Conservation (phyloP, 148 eudicot species). For the Heliosperma pusillum region DNA sequence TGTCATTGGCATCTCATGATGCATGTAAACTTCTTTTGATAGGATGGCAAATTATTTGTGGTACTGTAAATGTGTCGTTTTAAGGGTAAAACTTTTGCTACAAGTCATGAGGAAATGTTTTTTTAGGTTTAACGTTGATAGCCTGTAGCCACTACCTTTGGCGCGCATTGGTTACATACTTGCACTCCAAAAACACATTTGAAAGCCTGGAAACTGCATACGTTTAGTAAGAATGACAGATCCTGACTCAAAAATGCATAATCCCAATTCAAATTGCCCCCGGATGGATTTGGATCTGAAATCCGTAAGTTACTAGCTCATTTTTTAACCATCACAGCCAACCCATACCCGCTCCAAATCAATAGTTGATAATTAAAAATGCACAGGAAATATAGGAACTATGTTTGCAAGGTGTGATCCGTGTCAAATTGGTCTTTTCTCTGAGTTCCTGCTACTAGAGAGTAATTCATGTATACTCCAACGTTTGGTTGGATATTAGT, state of each 20-base stretch:
- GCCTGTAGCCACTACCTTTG: neutral
- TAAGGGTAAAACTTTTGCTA: neutral
- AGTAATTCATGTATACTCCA: too few relatives aligned
- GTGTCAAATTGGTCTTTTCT: neutral
- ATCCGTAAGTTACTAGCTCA: neutral
- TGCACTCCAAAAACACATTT: neutral
- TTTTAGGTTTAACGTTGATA: neutral
- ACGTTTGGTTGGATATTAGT: neutral
- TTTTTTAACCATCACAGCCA: neutral
- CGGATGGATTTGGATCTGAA: neutral
- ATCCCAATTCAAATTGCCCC: neutral
- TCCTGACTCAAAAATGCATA: neutral
- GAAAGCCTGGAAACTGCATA: neutral
- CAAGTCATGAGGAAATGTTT: neutral
- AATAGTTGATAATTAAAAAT: neutral
- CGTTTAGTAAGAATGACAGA: neutral
- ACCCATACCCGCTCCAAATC: neutral
- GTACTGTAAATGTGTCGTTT: neutral
- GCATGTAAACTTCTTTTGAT: neutral
- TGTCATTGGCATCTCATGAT: neutral
- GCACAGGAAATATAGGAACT: too few relatives aligned
- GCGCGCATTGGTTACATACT: neutral
- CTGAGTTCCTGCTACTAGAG: neutral
- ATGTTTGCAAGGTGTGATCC: neutral
- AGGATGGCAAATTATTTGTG: neutral